phyloP scores from a whole-genome alignment of 192 early-diverging fungal species.

The Umbelopsis isabellina region DNA sequence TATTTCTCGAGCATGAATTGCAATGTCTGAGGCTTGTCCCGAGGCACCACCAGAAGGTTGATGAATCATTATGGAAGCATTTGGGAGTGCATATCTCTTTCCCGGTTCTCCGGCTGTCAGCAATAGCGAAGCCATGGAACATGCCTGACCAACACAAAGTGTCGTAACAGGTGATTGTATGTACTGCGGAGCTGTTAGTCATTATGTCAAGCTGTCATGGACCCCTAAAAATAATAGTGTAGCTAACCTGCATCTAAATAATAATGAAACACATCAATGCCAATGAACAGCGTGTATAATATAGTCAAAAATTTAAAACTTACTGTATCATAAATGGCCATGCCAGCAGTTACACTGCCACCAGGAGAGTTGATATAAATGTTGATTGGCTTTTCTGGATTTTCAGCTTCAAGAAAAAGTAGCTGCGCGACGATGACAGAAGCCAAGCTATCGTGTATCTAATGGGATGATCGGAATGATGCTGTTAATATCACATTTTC shows the following conservation, averaged over 20 bases:
- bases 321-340: constrained; percentile 93
- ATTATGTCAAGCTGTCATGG: background rate
- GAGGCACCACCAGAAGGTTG: constrained; percentile 95
- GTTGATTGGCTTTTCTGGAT: constrained; percentile 89
- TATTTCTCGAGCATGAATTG: constrained; percentile 96
- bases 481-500: background rate
- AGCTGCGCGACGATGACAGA: constrained; percentile 94
- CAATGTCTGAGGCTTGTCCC: constrained; percentile 96
- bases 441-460: constrained; percentile 82
- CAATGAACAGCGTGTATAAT: background rate
- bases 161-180: constrained; percentile 93
- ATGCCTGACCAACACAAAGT: constrained; percentile 96
- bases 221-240: no score
- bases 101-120: constrained; percentile 89
- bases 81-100: constrained; percentile 83
- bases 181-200: constrained; percentile 61
- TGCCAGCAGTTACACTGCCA: constrained; percentile 91
- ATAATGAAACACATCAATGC: constrained; percentile 9
- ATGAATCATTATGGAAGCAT: constrained; percentile 96
- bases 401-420: constrained; percentile 93
- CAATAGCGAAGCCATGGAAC: constrained; percentile 96
- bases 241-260: constrained; percentile 41
- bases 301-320: constrained; percentile 1
- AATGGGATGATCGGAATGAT: background rate
- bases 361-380: constrained; percentile 99